Evolutionary conservation across 2,329 filamentous ascomycete genomes (phyloP).

Genomic region (Passalora sequoiae): DNA sequence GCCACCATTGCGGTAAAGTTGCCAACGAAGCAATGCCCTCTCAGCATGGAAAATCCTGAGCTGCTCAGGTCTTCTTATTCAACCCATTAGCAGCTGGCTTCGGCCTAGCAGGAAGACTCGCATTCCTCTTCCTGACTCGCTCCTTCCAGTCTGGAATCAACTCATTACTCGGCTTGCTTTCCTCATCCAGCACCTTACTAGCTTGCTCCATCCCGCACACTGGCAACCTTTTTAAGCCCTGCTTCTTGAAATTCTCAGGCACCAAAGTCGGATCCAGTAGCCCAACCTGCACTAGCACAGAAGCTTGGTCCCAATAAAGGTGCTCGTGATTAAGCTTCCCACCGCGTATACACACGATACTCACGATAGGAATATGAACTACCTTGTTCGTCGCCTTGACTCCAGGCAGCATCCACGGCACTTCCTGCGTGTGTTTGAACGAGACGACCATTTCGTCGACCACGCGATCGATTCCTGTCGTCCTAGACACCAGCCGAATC

Average conservation of each 20-base stretch:
- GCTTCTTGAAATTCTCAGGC: slow-evolving; percentile 39
- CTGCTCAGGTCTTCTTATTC: slow-evolving; percentile 4
- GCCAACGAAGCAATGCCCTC: not conserved
- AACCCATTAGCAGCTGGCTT: slow-evolving; percentile 21
- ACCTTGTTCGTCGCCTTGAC: slow-evolving; percentile 51
- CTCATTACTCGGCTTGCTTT: slow-evolving; percentile 39
- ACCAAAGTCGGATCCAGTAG: slow-evolving; percentile 52
- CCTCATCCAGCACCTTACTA: slow-evolving; percentile 39
- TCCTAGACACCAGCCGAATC: slow-evolving; percentile 52
- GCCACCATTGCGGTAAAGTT: too few species aligned
- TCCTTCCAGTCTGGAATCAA: slow-evolving; percentile 35
- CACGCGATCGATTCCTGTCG: slow-evolving; percentile 52
- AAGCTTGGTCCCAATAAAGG: slow-evolving; percentile 58
- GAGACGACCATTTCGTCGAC: slow-evolving; percentile 55
- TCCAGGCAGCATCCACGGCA: slow-evolving; percentile 55
- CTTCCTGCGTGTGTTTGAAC: slow-evolving; percentile 53
- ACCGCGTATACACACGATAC: slow-evolving; percentile 50
- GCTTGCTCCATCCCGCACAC: slow-evolving; percentile 40
- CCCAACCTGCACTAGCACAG: slow-evolving; percentile 53
- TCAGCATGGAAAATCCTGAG: not conserved
- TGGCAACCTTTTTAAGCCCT: slow-evolving; percentile 41
- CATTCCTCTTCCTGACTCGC: slow-evolving; percentile 13
- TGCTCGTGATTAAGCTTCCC: slow-evolving; percentile 53
- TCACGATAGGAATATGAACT: slow-evolving; percentile 54
- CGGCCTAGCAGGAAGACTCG: slow-evolving; percentile 20